Conservation (phyloP, 257 asterid species). For the Petunia secreta region DNA sequence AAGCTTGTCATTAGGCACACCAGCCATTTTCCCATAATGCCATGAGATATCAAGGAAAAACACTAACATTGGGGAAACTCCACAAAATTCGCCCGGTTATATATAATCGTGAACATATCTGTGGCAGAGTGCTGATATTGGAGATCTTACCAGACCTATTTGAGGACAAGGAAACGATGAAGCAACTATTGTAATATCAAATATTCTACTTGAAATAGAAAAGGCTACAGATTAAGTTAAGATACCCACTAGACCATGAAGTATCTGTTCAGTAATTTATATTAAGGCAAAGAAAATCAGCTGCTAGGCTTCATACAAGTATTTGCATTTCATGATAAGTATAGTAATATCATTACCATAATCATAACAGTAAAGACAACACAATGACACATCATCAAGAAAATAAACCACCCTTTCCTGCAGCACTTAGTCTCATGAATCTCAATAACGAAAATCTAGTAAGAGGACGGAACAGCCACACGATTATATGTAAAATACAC, state of each 20-base stretch:
- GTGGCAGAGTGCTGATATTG: slow-evolving; percentile 87
- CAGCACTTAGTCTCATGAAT: neutral
- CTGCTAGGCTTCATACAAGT: neutral
- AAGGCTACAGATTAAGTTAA: neutral
- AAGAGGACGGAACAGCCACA: neutral
- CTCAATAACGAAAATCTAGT: neutral
- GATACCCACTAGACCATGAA: slow-evolving; percentile 53
- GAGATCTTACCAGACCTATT: slow-evolving; percentile 81
- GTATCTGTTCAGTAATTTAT: slow-evolving; percentile 35
- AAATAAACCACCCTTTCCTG: neutral
- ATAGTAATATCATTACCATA: neutral
- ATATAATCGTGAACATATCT: slow-evolving; percentile 77
- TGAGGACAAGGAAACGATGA: neutral
- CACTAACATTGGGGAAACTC: slow-evolving; percentile 75
- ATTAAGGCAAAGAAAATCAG: neutral
- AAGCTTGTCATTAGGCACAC: slow-evolving; percentile 19
- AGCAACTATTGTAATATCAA: neutral
- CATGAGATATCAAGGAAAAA: neutral
- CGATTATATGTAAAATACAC: neutral
- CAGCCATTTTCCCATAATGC: neutral
- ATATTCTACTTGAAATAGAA: neutral
- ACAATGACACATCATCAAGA: neutral
- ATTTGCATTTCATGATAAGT: neutral
- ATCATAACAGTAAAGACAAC: neutral
- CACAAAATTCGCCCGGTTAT: slow-evolving; percentile 83